Conservation (phyloP, 73 alveolate genomes). For the Paramecium pentaurelia region DNA sequence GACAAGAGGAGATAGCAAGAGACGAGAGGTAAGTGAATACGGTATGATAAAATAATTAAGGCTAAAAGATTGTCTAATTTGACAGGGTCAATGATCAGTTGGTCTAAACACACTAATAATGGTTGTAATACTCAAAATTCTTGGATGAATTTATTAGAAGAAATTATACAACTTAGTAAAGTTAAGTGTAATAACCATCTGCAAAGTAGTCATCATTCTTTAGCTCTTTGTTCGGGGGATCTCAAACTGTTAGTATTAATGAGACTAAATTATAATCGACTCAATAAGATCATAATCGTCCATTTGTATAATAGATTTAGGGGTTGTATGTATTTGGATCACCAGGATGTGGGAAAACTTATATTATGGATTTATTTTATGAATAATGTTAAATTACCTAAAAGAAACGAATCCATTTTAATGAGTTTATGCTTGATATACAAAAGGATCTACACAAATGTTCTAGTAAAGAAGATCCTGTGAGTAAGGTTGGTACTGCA, state of each 20-base stretch:
- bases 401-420: conserved; percentile 85
- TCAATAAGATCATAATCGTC: background rate
- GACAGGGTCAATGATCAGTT: conserved; percentile 6
- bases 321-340: conserved; percentile 80
- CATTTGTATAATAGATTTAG: conserved; percentile 21
- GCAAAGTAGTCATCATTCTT: conserved; percentile 7
- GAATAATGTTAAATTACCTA: conserved; percentile 63
- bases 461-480: conserved; percentile 74
- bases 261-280: background rate
- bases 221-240: conserved; percentile 8
- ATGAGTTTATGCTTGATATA: conserved; percentile 92
- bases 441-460: conserved; percentile 73
- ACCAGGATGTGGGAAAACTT: conserved; percentile 95
- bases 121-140: conserved; percentile 14
- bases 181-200: background rate
- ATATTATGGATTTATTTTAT: conserved; percentile 88
- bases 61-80: background rate
- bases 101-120: background rate
- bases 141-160: background rate
- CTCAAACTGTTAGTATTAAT: background rate
- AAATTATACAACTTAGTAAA: background rate
- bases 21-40: conserved; percentile 21
- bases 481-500: conserved; percentile 68
- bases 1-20: background rate
- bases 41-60: background rate